Evolutionary conservation across 805 yeast genomes (phyloP).

Genomic region (Wickerhamiella sorbophila): DNA sequence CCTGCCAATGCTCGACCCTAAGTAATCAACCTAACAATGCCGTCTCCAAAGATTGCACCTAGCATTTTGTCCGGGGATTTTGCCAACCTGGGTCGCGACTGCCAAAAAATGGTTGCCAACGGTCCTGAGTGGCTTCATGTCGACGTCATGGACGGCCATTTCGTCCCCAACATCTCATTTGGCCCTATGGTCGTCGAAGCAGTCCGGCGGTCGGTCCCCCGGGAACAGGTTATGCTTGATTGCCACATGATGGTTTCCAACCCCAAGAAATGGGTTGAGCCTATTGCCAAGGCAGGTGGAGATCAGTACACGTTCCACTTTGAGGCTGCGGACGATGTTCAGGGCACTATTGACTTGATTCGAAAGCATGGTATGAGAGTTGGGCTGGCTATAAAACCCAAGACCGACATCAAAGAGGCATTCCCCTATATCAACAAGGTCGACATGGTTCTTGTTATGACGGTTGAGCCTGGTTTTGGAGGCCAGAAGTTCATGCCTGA

Average conservation of each 20-base stretch:
- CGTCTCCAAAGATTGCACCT: conserved; percentile 50
- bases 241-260: conserved; percentile 95
- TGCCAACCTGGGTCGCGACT: conserved; percentile 75
- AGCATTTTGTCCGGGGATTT: conserved; percentile 85
- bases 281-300: conserved; percentile 86
- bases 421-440: conserved; percentile 59
- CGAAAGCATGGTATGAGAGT: conserved; percentile 75
- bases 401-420: conserved; percentile 73
- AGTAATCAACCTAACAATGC: background rate
- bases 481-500: conserved; percentile 92
- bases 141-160: conserved; percentile 98
- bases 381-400: conserved; percentile 90
- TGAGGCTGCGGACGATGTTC: conserved; percentile 69
- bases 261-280: conserved; percentile 90
- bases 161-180: conserved; percentile 89
- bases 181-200: conserved; percentile 83
- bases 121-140: conserved; percentile 96
- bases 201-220: conserved; percentile 64
- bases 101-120: conserved; percentile 61
- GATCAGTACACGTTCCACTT: conserved; percentile 93
- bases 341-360: conserved; percentile 58
- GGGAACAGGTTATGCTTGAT: conserved; percentile 57
- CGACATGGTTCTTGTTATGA: conserved; percentile 95
- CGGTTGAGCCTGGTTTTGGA: conserved; percentile 98
- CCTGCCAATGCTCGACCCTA: background rate